These are phyloP conservation scores for Beauveria asiatica DNA, from an alignment of 2,329 filamentous ascomycete species.

Conservation along the genomic window DNA sequence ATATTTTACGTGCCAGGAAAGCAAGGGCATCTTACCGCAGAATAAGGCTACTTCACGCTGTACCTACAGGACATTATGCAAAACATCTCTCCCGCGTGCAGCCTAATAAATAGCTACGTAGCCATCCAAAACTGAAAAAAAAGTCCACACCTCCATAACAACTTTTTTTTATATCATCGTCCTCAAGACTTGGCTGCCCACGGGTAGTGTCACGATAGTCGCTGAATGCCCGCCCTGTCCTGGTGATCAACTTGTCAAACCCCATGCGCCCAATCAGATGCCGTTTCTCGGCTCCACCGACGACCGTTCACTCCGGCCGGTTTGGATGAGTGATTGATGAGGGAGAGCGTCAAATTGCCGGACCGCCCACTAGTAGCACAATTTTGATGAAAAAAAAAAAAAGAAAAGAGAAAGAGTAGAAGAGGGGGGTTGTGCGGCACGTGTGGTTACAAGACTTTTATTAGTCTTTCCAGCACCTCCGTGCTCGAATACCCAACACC, in stretches of 20 bases:
- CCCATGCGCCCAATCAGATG: slow-evolving; percentile 3
- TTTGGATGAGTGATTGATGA: background rate
- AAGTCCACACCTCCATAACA: background rate
- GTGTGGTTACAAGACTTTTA: background rate
- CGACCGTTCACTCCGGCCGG: slow-evolving; percentile 1
- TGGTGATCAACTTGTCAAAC: slow-evolving; percentile 1
- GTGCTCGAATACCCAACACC: background rate
- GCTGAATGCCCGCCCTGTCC: background rate
- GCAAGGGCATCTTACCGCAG: background rate
- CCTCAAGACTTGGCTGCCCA: too few species aligned
- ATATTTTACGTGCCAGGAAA: too few species aligned
- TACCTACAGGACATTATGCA: background rate
- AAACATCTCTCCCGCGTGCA: background rate
- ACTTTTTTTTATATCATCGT: background rate
- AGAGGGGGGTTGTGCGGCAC: background rate
- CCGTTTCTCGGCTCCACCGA: background rate
- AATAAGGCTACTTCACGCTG: background rate
- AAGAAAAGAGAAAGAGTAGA: background rate
- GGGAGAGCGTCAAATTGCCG: background rate
- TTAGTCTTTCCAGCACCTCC: background rate
- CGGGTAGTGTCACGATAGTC: background rate
- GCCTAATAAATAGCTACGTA: background rate
- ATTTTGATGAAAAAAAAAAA: background rate
- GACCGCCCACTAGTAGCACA: too few species aligned
- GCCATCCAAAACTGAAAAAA: background rate